Percentiles rank a stretch among this genome's conserved stretches.
Evolutionary conservation across 257 asterid genomes (phyloP).

Genomic region (Apocynum venetum): DNA sequence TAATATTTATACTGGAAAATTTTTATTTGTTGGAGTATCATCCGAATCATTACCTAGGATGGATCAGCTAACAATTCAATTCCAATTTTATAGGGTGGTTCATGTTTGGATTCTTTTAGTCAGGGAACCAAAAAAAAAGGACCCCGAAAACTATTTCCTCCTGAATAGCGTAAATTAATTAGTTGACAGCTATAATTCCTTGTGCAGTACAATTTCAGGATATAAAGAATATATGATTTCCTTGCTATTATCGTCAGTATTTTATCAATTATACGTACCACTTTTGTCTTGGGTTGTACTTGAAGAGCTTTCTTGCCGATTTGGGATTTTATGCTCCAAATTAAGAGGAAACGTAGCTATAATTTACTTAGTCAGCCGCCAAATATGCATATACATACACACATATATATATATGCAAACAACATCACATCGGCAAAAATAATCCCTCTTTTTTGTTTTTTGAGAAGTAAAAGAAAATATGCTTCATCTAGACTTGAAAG

Average conservation of each 20-base stretch:
- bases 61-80: conserved; percentile 3
- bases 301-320: not conserved
- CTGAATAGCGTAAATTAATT: not conserved
- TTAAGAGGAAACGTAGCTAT: not conserved
- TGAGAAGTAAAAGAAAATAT: no score
- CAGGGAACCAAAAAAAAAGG: not conserved
- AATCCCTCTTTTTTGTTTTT: no score
- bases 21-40: not conserved
- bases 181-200: conserved; percentile 14
- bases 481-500: no score
- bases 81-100: conserved; percentile 13
- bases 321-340: conserved; percentile 1
- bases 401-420: no score
- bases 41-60: conserved; percentile 16
- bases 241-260: conserved; percentile 5
- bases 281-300: not conserved
- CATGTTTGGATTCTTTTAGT: not conserved
- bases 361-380: not conserved
- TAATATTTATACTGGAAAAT: not conserved
- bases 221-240: not conserved
- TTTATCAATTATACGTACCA: not conserved
- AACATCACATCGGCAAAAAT: no score
- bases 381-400: not conserved
- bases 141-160: not conserved
- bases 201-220: conserved; percentile 12